phyloP scores from a whole-genome alignment of 78 protist species.

The Polysphondylium violaceum region DNA sequence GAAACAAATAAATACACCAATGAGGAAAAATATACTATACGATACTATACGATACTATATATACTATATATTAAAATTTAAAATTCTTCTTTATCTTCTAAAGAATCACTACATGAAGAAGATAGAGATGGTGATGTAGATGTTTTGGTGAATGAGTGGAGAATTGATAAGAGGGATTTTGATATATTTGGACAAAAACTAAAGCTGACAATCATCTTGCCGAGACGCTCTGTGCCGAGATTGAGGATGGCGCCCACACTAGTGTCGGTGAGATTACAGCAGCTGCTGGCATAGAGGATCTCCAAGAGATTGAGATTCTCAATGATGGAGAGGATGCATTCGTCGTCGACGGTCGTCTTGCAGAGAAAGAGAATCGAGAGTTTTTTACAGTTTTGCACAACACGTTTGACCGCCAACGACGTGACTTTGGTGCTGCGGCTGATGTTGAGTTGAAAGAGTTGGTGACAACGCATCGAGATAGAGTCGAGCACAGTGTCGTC shows the following conservation, averaged over 20 bases:
- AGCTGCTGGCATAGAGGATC: slow-evolving; percentile 9
- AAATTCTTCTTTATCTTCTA: too few species aligned
- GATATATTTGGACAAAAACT: slow-evolving; percentile 39
- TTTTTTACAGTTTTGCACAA: slow-evolving; percentile 18
- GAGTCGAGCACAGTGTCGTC: slow-evolving; percentile 64
- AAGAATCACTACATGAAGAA: too few species aligned
- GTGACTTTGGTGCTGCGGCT: slow-evolving; percentile 11
- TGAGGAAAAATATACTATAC: too few species aligned
- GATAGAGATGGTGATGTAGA: too few species aligned
- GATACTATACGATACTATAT: too few species aligned
- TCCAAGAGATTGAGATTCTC: slow-evolving; percentile 34
- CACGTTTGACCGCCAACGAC: slow-evolving; percentile 17
- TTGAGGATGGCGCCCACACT: slow-evolving; percentile 9
- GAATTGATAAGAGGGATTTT: slow-evolving; percentile 35
- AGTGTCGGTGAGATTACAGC: slow-evolving; percentile 25
- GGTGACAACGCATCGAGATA: slow-evolving; percentile 23
- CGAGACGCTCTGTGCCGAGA: slow-evolving; percentile 39
- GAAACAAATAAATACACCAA: too few species aligned
- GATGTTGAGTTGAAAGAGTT: slow-evolving; percentile 62
- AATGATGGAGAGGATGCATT: slow-evolving; percentile 19
- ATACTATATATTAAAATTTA: too few species aligned
- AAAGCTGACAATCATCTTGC: slow-evolving; percentile 29
- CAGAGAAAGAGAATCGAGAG: slow-evolving; percentile 24
- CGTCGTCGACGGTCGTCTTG: slow-evolving; percentile 59
- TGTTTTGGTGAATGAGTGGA: slow-evolving; percentile 32